Evolutionary conservation across 2,329 filamentous ascomycete genomes (phyloP), one percentile per base, ranked within the genome.

Genomic region (Keithomyces neogunnii): DNA sequence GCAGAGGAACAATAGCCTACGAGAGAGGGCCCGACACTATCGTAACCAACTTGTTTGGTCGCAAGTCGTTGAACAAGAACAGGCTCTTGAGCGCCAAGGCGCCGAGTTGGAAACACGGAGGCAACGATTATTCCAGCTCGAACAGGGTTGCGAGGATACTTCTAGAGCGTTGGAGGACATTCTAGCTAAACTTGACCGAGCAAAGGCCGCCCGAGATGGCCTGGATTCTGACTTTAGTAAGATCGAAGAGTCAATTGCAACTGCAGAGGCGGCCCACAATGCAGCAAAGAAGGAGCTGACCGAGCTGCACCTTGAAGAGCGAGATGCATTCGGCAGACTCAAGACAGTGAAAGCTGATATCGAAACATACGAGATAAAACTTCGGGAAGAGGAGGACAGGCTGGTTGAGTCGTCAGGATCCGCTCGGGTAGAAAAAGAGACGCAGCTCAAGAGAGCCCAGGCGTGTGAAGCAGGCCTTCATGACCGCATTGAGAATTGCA

Each of bases 31-130:
- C 45, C 74, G 74, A 35, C 73, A 80, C 29, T 73, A 87, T 44
- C 71, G 75, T 43, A 75, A 78, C 19, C 86, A 95, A 69, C 73
- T 89, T 55, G 84, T 86, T n/a, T 99, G 93, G 93, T 80, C 83
- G 29, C 88, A 95, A 62, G 90, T 97, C 1, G 80, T 84, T 47
- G 83, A 89, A 51, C 78, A 88, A 65, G 92, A 97, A 66, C 70
- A 66, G 36, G 61, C 69, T 3, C 62, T 84, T 0, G 63, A 67
- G 33, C 60, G 64, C 9, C 63, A 62, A 29, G 68, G 62, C 28
- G 54, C 56, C 7, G 62, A 65, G 4, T 52, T 70, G 7, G 51
- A 43, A 7, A 56, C 51, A 44, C 60, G 63, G 29, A 59, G 60
- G 1, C 26, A 58, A 19, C 53, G 53, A 19, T 65, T 71, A 29